Evolutionary conservation across 164 flowering plant genomes (phyloP).

Genomic region (Sextonia rubra): DNA sequence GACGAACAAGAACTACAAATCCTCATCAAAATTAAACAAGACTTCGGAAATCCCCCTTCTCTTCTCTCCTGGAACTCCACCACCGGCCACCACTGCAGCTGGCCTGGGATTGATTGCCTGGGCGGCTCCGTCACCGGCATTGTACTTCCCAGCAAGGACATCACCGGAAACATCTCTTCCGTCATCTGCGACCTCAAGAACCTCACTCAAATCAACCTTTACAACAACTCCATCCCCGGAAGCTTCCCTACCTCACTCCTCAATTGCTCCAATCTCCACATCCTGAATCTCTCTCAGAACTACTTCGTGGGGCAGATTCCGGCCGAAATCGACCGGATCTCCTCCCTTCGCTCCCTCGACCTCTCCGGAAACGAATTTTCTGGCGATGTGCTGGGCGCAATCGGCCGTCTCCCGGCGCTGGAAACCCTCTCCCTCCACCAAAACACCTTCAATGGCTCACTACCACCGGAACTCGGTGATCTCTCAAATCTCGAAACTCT

Average conservation of each 20-base stretch:
- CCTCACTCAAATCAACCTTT: constrained; percentile 39
- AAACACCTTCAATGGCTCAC: constrained; percentile 51
- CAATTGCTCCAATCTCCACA: constrained; percentile 48
- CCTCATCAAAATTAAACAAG: constrained; percentile 29
- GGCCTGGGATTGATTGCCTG: constrained; percentile 40
- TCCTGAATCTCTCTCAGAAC: constrained; percentile 58
- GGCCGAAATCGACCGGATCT: constrained; percentile 38
- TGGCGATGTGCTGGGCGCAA: constrained; percentile 55
- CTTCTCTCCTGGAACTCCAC: constrained; percentile 34
- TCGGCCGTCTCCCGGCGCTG: constrained; percentile 40
- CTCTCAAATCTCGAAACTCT: constrained; percentile 45
- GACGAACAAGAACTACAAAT: constrained; percentile 5
- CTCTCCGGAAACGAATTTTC: constrained; percentile 59
- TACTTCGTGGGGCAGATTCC: constrained; percentile 59
- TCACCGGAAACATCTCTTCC: constrained; percentile 29
- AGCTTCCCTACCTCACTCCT: constrained; percentile 51
- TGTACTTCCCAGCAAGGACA: constrained; percentile 17
- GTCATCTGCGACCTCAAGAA: constrained; percentile 48
- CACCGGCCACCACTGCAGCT: constrained; percentile 29
- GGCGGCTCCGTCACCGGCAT: constrained; percentile 32
- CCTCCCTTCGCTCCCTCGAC: constrained; percentile 32
- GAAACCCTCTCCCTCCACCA: constrained; percentile 19
- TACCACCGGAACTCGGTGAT: constrained; percentile 58
- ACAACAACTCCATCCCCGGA: constrained; percentile 43
- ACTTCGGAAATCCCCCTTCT: constrained; percentile 22